These are phyloP conservation scores for Kazachstania bromeliacearum DNA, from an alignment of 805 yeast genomes.

Conservation along the genomic window DNA sequence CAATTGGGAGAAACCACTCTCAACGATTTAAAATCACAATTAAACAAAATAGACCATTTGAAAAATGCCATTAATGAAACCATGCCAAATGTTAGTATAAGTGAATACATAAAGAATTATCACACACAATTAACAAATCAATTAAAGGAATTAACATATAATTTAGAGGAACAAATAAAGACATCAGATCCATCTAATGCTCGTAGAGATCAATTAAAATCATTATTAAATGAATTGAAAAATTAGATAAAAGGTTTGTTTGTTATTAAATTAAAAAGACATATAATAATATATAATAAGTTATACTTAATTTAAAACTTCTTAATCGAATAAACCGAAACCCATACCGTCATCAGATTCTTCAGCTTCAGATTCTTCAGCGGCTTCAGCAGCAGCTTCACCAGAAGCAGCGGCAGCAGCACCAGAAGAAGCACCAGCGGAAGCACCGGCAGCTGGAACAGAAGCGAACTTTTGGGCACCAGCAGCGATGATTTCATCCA, in stretches of 20 bases:
- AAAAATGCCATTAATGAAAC: conserved; percentile 7
- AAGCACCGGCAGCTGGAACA: conserved; percentile 34
- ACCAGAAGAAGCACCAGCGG: conserved; percentile 36
- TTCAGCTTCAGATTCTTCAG: conserved; percentile 51
- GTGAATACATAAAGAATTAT: conserved; percentile 11
- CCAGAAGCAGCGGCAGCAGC: conserved; percentile 40
- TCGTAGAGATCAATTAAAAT: not conserved
- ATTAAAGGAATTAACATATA: conserved; percentile 11
- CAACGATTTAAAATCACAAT: conserved; percentile 5
- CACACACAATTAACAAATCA: conserved; percentile 5
- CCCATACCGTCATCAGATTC: conserved; percentile 86
- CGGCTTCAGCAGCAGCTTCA: conserved; percentile 43
- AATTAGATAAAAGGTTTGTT: conserved; percentile 1
- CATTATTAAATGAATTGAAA: not conserved
- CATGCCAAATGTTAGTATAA: conserved; percentile 1
- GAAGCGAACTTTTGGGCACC: conserved; percentile 44
- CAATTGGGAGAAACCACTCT: conserved; percentile 8
- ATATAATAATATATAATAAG: conserved; percentile 5
- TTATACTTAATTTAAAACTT: conserved; percentile 1
- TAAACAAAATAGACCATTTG: conserved; percentile 6
- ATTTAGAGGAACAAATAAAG: conserved; percentile 15
- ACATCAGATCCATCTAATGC: conserved; percentile 3
- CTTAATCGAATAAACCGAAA: conserved; percentile 84
- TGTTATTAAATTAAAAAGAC: conserved; percentile 4
- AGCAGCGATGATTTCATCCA: conserved; percentile 54